Evolutionary conservation across 495 filamentous ascomycete species (phyloP).

Genomic region (Pyrenula massariospora): DNA sequence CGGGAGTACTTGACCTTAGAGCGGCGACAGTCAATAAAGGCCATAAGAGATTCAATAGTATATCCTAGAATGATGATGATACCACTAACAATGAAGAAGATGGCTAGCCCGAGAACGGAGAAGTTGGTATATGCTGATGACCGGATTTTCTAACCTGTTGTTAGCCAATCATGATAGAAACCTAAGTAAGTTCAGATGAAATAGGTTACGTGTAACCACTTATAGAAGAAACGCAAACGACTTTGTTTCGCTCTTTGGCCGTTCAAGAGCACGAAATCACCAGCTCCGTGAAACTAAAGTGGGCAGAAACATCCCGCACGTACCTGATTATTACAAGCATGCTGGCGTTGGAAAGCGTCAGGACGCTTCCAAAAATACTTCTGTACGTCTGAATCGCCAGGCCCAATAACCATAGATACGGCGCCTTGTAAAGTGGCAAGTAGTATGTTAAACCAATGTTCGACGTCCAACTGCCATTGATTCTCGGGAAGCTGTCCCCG

Average conservation of each 20-base stretch:
- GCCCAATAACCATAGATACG: neutral
- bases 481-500: neutral
- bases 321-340: neutral
- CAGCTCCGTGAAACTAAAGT: neutral
- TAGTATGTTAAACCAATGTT: neutral
- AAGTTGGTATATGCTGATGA: neutral
- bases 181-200: neutral
- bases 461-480: neutral
- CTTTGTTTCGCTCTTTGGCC: neutral
- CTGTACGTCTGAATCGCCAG: neutral
- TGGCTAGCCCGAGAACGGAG: neutral
- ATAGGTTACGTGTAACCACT: neutral
- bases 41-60: neutral
- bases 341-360: neutral
- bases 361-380: neutral
- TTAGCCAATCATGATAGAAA: neutral
- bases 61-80: neutral
- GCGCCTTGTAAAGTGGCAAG: neutral
- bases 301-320: neutral
- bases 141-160: neutral
- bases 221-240: neutral
- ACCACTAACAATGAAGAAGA: neutral
- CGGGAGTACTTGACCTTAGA: neutral
- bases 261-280: neutral
- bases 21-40: neutral